These are phyloP conservation scores for Rhynchosporium secalis DNA, from an alignment of 2,329 filamentous ascomycete species.

Conservation along the genomic window DNA sequence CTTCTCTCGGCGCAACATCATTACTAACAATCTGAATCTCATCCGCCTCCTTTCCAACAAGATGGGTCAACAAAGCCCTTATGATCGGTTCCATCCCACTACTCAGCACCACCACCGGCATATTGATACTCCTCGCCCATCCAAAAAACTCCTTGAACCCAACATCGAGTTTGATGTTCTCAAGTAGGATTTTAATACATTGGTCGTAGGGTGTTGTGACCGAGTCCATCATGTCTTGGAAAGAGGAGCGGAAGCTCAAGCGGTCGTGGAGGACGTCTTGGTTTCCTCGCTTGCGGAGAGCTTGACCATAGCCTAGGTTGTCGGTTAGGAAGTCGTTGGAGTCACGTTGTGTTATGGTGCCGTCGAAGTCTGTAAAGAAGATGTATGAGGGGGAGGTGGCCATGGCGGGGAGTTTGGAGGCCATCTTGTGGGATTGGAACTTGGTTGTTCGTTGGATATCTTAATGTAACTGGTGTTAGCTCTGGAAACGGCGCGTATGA, in stretches of 20 bases:
- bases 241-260: conserved; percentile 79
- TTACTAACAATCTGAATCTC: conserved; percentile 92
- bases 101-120: conserved; percentile 89
- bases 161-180: conserved; percentile 87
- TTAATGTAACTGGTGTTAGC: too few relatives aligned
- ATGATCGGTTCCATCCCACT: conserved; percentile 95
- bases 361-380: conserved; percentile 99
- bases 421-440: conserved; percentile 27
- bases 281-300: conserved; percentile 71
- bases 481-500: neutral
- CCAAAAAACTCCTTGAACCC: conserved; percentile 84
- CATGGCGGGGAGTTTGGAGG: conserved; percentile 54
- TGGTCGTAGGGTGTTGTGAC: conserved; percentile 77
- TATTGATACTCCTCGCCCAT: conserved; percentile 78
- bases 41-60: conserved; percentile 72
- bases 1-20: conserved; percentile 65
- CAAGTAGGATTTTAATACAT: conserved; percentile 75
- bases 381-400: conserved; percentile 79
- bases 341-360: conserved; percentile 79
- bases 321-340: conserved; percentile 78
- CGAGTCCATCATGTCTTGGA: conserved; percentile 89
- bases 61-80: conserved; percentile 73
- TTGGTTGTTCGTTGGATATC: too few relatives aligned
- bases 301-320: conserved; percentile 80
- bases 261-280: conserved; percentile 70